These are phyloP conservation scores for Stachybotrys echinatus DNA, from an alignment of 2,329 filamentous ascomycete genomes.

Conservation along the genomic window DNA sequence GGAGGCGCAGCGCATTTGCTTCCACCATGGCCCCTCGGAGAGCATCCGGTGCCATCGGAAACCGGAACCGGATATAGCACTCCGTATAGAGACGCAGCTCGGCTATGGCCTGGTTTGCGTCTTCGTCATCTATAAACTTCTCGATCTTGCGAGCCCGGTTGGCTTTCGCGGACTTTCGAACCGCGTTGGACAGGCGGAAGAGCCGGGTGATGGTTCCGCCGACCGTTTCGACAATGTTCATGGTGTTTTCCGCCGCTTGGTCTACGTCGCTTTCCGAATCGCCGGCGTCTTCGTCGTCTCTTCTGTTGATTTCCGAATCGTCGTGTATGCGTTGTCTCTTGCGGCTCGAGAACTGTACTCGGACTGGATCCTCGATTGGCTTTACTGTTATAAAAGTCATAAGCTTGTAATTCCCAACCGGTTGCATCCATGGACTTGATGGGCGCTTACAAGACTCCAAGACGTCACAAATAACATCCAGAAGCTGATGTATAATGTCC, in stretches of 20 bases:
- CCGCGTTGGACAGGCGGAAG: constrained; percentile 19
- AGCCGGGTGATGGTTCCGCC: constrained; percentile 20
- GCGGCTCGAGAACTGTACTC: neutral
- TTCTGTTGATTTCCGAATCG: constrained; percentile 8
- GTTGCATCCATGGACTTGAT: too few species aligned
- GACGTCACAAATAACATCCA: too few species aligned
- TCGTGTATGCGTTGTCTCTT: neutral
- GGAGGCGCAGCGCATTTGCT: constrained; percentile 7
- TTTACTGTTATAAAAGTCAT: too few species aligned
- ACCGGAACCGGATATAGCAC: constrained; percentile 20
- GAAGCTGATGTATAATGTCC: too few species aligned
- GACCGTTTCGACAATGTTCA: constrained; percentile 13
- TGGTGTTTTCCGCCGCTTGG: constrained; percentile 12
- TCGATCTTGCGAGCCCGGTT: constrained; percentile 14
- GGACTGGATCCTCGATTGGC: neutral
- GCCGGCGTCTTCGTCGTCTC: constrained; percentile 8
- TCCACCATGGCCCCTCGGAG: constrained; percentile 13
- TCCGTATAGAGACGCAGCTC: constrained; percentile 20
- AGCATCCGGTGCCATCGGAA: constrained; percentile 16
- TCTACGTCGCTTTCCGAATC: constrained; percentile 7
- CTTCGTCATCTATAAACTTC: constrained; percentile 17
- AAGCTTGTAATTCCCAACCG: too few species aligned
- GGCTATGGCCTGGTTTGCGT: constrained; percentile 18
- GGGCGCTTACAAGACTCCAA: too few species aligned
- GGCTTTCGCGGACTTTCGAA: constrained; percentile 18